Base-by-base conservation (phyloP, 2,329 filamentous ascomycete genomes). In the Ciborinia camelliae region DNA sequence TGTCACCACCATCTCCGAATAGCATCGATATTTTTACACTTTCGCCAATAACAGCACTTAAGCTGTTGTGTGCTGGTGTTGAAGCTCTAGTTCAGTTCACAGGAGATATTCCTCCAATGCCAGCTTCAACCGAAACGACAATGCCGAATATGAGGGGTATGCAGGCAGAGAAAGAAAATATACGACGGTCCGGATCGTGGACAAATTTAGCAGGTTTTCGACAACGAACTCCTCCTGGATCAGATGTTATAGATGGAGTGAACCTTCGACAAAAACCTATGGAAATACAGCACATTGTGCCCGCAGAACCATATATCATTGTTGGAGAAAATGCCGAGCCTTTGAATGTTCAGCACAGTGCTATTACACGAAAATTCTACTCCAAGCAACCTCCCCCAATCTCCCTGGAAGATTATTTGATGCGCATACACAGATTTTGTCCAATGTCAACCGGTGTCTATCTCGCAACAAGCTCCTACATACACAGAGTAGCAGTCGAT, bases 361-460 rank as follows among this genome's bases (percentile, higher is more conserved):
- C 92, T 69, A 91, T 98, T 69, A 92, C 91, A 23, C 87, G 92
- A 70, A 95, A 95, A 73, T 99, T 99, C 78, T 96, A 95, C 80
- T 94, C 90, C 69, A 97, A 95, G 75, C 86, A 87, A 59, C 87
- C 92, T 20, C 94, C 95, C 26, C 88, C 90, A 14, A 94, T 98
- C 69, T 84, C 87, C 43, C 83, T 97, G 54, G 86, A 89, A 73
- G 90, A 95, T 68, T 99, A 98, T 74, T 84, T 98, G 30, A 81
- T 88, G 72, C 90, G 94, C 20, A 85, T 98, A 65, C 93, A 98
- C 78, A 86, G 86, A 65, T 97, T 90, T 79, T 98, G 94, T 73
- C 93, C 95, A 4, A 92, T 97, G 85, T 96, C 91, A 68, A 92
- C 93, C 0, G 94, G 89, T 30, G 94, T 98, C 12, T 97, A 97